A percentile compares a stretch with the other conserved stretches of the same genome.
Evolutionary conservation across 306 rosid species (phyloP).

Genomic region (Carpinus viminea): DNA sequence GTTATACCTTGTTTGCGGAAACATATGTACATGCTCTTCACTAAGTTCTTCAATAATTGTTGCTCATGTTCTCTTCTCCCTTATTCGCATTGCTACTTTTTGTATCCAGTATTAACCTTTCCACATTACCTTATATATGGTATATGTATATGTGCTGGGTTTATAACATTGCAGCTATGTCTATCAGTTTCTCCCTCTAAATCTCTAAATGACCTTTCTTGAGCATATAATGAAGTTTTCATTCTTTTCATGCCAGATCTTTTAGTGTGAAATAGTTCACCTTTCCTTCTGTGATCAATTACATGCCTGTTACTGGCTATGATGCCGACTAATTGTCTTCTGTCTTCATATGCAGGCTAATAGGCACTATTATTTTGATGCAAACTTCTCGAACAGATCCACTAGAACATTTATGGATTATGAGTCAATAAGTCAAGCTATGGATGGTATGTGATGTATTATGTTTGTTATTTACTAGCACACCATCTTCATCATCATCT

Average conservation of each 20-base stretch:
- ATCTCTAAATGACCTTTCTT: neutral
- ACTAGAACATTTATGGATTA: conserved; percentile 95
- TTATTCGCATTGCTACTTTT: too few species aligned
- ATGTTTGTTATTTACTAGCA: conserved; percentile 37
- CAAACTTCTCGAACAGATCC: conserved; percentile 79
- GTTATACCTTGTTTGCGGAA: neutral
- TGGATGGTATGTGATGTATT: conserved; percentile 71
- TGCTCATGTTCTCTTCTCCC: too few species aligned
- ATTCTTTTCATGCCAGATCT: neutral
- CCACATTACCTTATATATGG: too few species aligned
- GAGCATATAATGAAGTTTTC: neutral
- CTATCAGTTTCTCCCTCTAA: neutral
- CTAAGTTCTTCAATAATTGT: too few species aligned
- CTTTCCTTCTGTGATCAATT: conserved; percentile 4
- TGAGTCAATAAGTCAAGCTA: conserved; percentile 79
- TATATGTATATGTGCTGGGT: too few species aligned
- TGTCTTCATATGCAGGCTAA: conserved; percentile 59
- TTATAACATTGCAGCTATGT: neutral
- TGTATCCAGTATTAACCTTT: too few species aligned
- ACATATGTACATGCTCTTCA: neutral
- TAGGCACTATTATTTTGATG: conserved; percentile 90
- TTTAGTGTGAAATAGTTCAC: conserved; percentile 3
- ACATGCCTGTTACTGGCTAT: neutral
- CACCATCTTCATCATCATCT: conserved; percentile 11
- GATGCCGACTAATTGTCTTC: conserved; percentile 19